Conservation (phyloP, 2,329 filamentous ascomycete species). For the Cercospora canescens region DNA sequence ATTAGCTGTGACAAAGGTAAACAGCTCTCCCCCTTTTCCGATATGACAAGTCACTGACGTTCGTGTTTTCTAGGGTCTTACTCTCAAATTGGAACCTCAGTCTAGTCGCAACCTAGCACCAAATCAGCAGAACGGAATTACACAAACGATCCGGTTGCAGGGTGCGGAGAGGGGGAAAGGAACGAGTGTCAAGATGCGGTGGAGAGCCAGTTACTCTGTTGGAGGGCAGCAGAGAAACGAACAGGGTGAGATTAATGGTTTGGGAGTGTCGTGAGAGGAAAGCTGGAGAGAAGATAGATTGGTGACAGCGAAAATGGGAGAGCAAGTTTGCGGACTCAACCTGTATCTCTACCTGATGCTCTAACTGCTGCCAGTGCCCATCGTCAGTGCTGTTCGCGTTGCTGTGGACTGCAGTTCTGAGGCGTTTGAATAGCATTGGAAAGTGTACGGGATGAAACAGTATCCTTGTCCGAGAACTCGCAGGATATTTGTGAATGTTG, state of each 20-base stretch:
- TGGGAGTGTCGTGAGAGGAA: constrained; percentile 60
- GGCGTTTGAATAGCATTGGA: not conserved
- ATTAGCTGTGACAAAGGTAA: constrained; percentile 88
- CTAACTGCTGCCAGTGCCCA: not conserved
- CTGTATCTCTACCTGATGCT: not conserved
- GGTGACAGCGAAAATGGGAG: not conserved
- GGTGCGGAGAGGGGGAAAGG: constrained; percentile 74
- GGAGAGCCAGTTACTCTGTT: constrained; percentile 79
- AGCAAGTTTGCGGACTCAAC: not conserved
- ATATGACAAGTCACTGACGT: not conserved
- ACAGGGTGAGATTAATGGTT: constrained; percentile 79
- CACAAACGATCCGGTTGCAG: constrained; percentile 76
- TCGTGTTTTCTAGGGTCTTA: constrained; percentile 63
- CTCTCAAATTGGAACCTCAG: constrained; percentile 80
- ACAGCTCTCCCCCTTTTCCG: not conserved
- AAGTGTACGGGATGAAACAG: not conserved
- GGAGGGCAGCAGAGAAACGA: constrained; percentile 66
- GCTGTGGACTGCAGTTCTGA: not conserved
- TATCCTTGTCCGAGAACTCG: not conserved
- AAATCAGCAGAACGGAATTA: constrained; percentile 72
- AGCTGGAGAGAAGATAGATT: not conserved
- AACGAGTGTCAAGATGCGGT: constrained; percentile 81
- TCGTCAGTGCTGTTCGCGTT: not conserved
- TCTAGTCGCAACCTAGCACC: constrained; percentile 75
- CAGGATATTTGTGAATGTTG: not conserved